Evolutionary conservation across 495 filamentous ascomycete genomes (phyloP), one percentile per base, ranked within the genome.

Genomic region (Xylaria flabelliformis): DNA sequence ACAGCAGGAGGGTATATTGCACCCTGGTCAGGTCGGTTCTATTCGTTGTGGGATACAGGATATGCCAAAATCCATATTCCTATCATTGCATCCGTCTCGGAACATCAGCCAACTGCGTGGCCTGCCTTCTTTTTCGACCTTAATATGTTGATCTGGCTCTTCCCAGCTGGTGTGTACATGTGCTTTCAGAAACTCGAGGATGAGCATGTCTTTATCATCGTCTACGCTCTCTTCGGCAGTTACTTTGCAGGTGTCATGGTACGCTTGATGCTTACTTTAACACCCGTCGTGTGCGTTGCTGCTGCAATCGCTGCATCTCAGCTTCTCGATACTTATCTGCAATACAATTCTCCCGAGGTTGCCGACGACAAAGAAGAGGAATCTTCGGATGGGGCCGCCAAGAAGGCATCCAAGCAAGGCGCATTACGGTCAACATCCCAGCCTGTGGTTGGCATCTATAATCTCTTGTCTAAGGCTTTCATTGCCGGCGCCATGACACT

Each of bases 201-300:
- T 80, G 94, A 99, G 85, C 97, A 99, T 73, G 97, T 99, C 46
- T 99, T 99, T 77, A 90, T 99, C 74, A 92, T 99, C 78, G 97
- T 98, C 73, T 99, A 99, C 81, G 89, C 94, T 24, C 90, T 99
- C 59, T 90, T 97, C 61, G 91, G 94, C 67, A 97, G 94, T 83
- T 99, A 99, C 85, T 99, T 99, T 76, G 93, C 97, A 48, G 97
- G 97, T 76, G 97, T 99, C 80, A 99, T 99, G 97, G 97, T 99
- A 67, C 93, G 97, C 78, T 83, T 99, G 75, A 99, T 99, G 97
- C 85, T 99, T 68, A 99, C 96, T 1, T 84, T 99, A 69, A 99
- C 97, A 5, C 97, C 97, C 6, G 91, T 98, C 76, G 95, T 99
- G 42, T 98, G 96, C 81, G 94, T 98, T 74, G 91, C 96, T 50